phyloP scores from a whole-genome alignment of 345 rosid species.

The Camelina neglecta region DNA sequence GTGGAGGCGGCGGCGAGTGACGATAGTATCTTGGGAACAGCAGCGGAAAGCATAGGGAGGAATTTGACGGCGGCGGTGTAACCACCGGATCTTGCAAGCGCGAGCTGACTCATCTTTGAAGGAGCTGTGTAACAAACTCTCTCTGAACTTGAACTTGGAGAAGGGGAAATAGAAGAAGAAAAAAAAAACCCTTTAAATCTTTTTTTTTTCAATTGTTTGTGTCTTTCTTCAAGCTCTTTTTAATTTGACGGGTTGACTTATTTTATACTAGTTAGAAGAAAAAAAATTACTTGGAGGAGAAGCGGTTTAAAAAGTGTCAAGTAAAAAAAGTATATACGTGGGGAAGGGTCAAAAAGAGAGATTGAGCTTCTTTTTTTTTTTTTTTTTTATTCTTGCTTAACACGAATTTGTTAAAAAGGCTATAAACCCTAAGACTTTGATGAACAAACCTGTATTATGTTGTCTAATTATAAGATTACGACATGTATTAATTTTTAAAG shows the following conservation, averaged over 20 bases:
- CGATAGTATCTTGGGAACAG: neutral
- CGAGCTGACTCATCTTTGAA: conserved; percentile 2
- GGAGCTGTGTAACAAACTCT: neutral
- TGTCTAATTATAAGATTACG: neutral
- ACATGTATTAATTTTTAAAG: neutral
- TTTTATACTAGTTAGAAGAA: neutral
- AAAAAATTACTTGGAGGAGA: conserved; percentile 9
- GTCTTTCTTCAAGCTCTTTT: neutral
- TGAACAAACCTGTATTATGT: neutral
- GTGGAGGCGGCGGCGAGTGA: neutral
- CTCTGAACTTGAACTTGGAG: neutral
- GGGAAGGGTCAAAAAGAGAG: neutral
- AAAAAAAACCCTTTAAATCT: conserved; percentile 2
- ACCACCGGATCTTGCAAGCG: conserved; percentile 3
- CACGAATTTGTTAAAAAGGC: neutral
- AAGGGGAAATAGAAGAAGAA: neutral
- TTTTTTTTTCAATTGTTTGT: neutral
- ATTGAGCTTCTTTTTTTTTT: neutral
- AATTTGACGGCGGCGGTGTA: neutral
- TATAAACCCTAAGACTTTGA: neutral
- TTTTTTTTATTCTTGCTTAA: neutral
- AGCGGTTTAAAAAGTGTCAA: neutral
- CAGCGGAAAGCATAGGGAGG: neutral
- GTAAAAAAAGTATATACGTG: no score
- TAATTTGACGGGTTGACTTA: neutral